phyloP scores from a whole-genome alignment of 371 early-diverging fungal species.

The Gilbertella persicaria region DNA sequence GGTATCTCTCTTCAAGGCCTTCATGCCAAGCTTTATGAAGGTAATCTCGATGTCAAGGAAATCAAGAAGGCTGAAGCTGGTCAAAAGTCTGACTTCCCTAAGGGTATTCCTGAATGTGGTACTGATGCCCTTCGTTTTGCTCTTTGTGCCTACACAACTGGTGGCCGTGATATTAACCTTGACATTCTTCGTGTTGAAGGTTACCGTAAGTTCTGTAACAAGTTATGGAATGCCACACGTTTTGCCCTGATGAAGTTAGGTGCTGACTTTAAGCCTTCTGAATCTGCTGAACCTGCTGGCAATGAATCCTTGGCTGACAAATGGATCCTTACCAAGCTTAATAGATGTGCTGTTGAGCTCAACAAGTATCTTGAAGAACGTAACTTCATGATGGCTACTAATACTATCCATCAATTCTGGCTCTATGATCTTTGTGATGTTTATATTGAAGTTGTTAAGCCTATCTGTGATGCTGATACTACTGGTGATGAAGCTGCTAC shows the following conservation, averaged over 20 bases:
- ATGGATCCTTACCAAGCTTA: constrained; percentile 94
- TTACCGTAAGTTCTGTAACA: constrained; percentile 99
- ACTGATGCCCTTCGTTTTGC: constrained; percentile 99
- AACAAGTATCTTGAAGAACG: constrained; percentile 79
- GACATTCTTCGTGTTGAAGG: constrained; percentile 97
- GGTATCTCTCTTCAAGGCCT: constrained; percentile 85
- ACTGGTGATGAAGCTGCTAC: constrained; percentile 46
- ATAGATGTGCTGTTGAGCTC: constrained; percentile 76
- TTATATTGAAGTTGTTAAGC: constrained; percentile 94
- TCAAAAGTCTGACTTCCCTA: constrained; percentile 93
- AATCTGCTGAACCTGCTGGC: constrained; percentile 69
- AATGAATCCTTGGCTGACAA: constrained; percentile 85
- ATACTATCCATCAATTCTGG: constrained; percentile 93
- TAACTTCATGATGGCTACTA: constrained; percentile 96
- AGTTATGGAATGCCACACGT: constrained; percentile 98
- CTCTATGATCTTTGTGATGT: constrained; percentile 98
- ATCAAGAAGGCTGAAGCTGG: constrained; percentile 86
- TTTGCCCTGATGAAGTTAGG: constrained; percentile 94
- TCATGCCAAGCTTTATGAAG: constrained; percentile 74
- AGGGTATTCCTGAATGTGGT: constrained; percentile 99
- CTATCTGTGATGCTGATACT: constrained; percentile 73
- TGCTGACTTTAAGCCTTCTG: constrained; percentile 73
- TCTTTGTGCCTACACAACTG: constrained; percentile 91
- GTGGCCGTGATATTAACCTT: constrained; percentile 95
- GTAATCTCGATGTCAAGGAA: constrained; percentile 96